Evolutionary conservation across 768 basidiomycete species (phyloP), one percentile per base, ranked within the genome.

Genomic region (Leccinum truebloodii): DNA sequence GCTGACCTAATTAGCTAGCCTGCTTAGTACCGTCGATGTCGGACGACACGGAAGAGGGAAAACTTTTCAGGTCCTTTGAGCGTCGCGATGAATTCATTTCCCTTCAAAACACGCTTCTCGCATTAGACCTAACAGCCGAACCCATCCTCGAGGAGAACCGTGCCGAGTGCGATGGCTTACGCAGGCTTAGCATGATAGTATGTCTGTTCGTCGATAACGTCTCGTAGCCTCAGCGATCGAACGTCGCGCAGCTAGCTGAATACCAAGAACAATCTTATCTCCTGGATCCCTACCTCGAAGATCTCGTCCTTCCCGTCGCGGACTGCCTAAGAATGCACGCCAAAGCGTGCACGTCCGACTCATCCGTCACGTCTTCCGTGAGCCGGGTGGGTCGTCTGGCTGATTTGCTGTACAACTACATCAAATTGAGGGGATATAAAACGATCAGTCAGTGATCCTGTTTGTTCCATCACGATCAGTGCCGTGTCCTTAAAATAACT

Each of bases 251-350:
- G 96, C 82, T 98, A 30, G 84, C 85, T 70, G 85, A 88, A 70
- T 98, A 96, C 69, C 95, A 96, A 72, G 95, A 98, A 62, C 93
- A 96, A 65, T 81, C 95, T 3, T 92, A 94, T 72, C 83, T 99
- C 3, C 80, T 98, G 13, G 97, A 99, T 72, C 95, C 96, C 39
- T 88, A 83, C 65, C 81, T 99, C 20, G 92, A 95, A 68, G 71
- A 78, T 34, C 84, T 99, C 58, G 83, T 97, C 10, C 74, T 79
- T 2, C 95, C 95, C 1, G 85, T 89, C 2, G 85, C 94, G 35
- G 81, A 86, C 34, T 71, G 75, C 30, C 74, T 96, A 46, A 88
- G 87, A 69, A 64, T 67, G 8, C 81, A 85, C 63, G 82, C 86
- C 12, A 81, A 77, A 63, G 65, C 66, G 16, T 76, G 77, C 56